These are phyloP conservation scores for Solanum sejunctum DNA, from an alignment of 257 asterid genomes.

Conservation along the genomic window DNA sequence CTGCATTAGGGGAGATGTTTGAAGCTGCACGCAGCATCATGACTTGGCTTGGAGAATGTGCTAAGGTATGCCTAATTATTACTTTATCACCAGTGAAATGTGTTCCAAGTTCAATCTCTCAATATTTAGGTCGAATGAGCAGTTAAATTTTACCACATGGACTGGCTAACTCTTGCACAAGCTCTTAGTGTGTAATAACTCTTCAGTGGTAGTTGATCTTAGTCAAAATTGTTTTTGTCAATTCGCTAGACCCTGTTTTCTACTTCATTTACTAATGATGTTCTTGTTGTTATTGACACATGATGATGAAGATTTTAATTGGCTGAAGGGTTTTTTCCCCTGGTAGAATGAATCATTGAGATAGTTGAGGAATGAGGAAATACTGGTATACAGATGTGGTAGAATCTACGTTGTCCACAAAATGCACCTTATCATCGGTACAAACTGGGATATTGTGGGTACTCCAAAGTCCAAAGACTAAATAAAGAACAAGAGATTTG, in stretches of 20 bases:
- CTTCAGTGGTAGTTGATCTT: neutral
- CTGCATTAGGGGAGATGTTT: constrained; percentile 92
- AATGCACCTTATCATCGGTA: neutral
- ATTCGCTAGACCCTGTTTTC: neutral
- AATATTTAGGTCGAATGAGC: neutral
- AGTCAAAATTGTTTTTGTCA: neutral
- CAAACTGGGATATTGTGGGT: neutral
- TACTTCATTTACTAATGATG: neutral
- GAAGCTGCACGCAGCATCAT: constrained; percentile 89
- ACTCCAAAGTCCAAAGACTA: neutral
- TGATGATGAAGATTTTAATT: neutral
- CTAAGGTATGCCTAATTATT: constrained; percentile 45
- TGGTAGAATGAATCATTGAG: neutral
- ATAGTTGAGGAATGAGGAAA: neutral
- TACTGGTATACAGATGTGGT: neutral
- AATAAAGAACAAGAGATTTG: neutral
- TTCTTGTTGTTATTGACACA: neutral
- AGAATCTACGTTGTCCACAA: neutral
- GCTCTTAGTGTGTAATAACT: neutral
- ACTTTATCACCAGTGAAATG: neutral
- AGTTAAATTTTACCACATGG: neutral
- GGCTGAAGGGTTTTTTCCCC: neutral
- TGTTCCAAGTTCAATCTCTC: neutral
- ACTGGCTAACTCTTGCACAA: neutral
- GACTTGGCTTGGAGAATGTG: constrained; percentile 98